phyloP scores from a whole-genome alignment of 345 rosid genomes.

The Aquilaria malaccensis region DNA sequence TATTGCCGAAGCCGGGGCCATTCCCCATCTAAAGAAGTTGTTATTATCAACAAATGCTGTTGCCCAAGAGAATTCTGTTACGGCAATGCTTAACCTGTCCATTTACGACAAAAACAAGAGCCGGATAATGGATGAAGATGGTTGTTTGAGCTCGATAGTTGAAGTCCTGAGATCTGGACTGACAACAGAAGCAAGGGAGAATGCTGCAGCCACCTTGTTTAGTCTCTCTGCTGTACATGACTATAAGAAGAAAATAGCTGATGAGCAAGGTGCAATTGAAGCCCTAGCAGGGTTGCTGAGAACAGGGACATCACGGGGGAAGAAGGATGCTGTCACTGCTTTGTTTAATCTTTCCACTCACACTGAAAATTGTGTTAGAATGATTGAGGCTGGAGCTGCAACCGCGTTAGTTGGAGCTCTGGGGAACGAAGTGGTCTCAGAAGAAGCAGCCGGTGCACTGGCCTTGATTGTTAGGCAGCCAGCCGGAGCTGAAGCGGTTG shows the following conservation, averaged over 20 bases:
- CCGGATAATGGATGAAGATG: slow-evolving; percentile 70
- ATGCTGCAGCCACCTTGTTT: slow-evolving; percentile 90
- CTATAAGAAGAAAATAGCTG: slow-evolving; percentile 80
- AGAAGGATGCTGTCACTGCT: slow-evolving; percentile 94
- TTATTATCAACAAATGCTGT: slow-evolving; percentile 51
- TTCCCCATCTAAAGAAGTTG: slow-evolving; percentile 57
- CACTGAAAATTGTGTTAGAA: slow-evolving; percentile 59
- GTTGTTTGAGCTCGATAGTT: slow-evolving; percentile 68
- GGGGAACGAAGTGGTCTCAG: slow-evolving; percentile 67
- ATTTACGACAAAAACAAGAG: slow-evolving; percentile 85
- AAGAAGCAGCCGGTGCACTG: slow-evolving; percentile 90
- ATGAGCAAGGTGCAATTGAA: slow-evolving; percentile 58
- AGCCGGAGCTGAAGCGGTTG: slow-evolving; percentile 68
- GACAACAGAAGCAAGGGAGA: slow-evolving; percentile 81
- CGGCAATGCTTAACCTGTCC: slow-evolving; percentile 85
- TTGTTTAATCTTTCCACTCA: slow-evolving; percentile 84
- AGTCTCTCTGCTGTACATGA: slow-evolving; percentile 90
- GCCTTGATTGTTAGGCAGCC: slow-evolving; percentile 82
- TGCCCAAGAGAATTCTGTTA: slow-evolving; percentile 87
- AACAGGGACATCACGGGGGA: slow-evolving; percentile 74
- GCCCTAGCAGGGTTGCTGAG: slow-evolving; percentile 66
- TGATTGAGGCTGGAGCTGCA: slow-evolving; percentile 80
- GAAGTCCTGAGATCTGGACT: slow-evolving; percentile 63
- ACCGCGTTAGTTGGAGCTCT: slow-evolving; percentile 66
- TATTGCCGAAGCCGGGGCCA: slow-evolving; percentile 89